Evolutionary conservation across 805 yeast genomes (phyloP), one percentile per base, ranked within the genome.

Genomic region (Candida cerambycidarum): DNA sequence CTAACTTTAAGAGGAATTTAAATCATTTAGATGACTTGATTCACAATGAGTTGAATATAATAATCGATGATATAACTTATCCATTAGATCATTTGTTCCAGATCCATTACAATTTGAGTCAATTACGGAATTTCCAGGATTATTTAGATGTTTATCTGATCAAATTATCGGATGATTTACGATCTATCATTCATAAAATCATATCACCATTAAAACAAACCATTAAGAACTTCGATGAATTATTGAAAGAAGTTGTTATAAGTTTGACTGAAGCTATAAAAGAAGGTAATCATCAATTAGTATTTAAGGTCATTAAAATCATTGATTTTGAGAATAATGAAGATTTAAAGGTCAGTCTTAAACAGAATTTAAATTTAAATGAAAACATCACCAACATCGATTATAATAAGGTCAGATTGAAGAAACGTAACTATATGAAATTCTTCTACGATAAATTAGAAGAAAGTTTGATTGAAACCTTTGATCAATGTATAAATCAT

Each of bases 311-410:
- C 36, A 81, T 89, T 32, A 85, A 88, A 50, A 78, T 93, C 13
- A 71, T 93, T 32, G 95, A 89, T 49, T 73, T 69, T 49, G 99
- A 93, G 61, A 87, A 85, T 50, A 70, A 76, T 21, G 89, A 87
- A 55, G 99, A 93, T 56, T 61, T 81, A 46, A 80, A 82, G 52
- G 54, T 48, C 23, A 38, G 46, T 41, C 33, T 55, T 63, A 66
- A 74, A 46, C 42, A 53, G 40, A 62, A 61, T 38, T 56, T 66
- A 43, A 55, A 58, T 18, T 52, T 69, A 21, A 42, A 52, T 10
- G 32, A 48, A 3, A 53, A 54, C 14, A 43, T 39, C 3, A 24
- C 45, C 5, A 56, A 57, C 8, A 38, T 55, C 11, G 48, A 64
- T 46, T 69, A 68, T 47, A 46, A 63, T 6, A 52, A 48, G 12